A percentile compares a stretch with the other conserved stretches of the same genome.
Conservation (phyloP, 106 monocot species). For the Allium fistulosum region DNA sequence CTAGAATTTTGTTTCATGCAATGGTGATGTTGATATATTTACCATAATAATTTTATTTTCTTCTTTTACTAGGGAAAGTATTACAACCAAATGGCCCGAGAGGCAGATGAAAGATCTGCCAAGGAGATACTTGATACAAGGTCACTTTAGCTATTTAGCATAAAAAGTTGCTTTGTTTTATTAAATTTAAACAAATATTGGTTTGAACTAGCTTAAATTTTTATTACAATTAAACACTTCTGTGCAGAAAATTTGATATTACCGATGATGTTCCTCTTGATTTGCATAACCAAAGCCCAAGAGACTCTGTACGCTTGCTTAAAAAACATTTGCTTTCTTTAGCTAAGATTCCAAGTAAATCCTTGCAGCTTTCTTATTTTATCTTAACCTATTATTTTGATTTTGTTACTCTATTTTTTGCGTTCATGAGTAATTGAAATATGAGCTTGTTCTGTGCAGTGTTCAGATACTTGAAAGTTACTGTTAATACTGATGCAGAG, state of each 20-base stretch:
- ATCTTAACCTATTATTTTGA: neutral
- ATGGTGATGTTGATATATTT: too few relatives aligned
- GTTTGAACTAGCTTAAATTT: neutral
- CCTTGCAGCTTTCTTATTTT: neutral
- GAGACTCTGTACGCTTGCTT: conserved; percentile 42
- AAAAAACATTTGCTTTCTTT: conserved; percentile 48
- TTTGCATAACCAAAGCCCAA: conserved; percentile 30
- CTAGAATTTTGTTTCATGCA: too few relatives aligned
- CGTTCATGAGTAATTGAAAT: neutral
- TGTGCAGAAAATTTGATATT: conserved; percentile 27
- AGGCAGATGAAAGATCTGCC: conserved; percentile 77
- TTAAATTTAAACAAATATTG: neutral
- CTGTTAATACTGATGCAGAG: conserved; percentile 30
- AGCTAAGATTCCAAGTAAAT: conserved; percentile 60
- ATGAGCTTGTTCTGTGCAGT: conserved; percentile 21
- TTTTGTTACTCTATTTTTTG: neutral
- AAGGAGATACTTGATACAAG: conserved; percentile 23
- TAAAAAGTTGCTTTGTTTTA: neutral
- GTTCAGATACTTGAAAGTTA: conserved; percentile 50
- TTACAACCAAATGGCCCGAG: conserved; percentile 54
- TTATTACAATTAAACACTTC: neutral
- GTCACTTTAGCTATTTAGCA: conserved; percentile 10
- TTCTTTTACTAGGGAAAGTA: conserved; percentile 38
- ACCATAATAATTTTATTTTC: too few relatives aligned
- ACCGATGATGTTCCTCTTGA: conserved; percentile 44